Conservation (phyloP, 192 early-diverging fungal genomes). For the Mortierella antarctica region DNA sequence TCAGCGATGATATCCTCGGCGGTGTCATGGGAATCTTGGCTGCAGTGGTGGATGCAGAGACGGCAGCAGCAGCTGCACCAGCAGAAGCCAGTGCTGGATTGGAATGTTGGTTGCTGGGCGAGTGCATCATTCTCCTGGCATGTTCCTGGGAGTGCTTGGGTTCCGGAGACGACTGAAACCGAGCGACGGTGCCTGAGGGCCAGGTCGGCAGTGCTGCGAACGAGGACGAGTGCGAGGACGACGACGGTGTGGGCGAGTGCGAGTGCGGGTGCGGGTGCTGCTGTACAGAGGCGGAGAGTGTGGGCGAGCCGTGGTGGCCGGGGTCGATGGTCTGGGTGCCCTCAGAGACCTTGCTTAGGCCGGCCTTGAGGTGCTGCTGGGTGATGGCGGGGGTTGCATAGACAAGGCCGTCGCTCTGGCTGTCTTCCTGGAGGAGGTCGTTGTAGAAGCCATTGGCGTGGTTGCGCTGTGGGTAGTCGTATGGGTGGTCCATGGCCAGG, state of each 20-base stretch:
- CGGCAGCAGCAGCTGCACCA: conserved; percentile 13
- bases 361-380: not conserved
- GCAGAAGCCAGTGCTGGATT: conserved; percentile 11
- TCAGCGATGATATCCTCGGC: conserved; percentile 38
- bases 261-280: too few species aligned
- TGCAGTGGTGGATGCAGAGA: conserved; percentile 11
- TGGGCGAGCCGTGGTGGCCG: not conserved
- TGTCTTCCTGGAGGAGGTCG: conserved; percentile 9
- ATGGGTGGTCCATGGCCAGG: not conserved
- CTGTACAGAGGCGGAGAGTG: not conserved
- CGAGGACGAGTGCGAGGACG: not conserved
- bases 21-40: conserved; percentile 37
- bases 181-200: conserved; percentile 26
- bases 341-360: conserved; percentile 20
- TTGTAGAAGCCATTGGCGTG: conserved; percentile 17
- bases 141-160: conserved; percentile 6
- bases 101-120: conserved; percentile 4
- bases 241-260: not conserved
- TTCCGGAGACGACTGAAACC: conserved; percentile 13
- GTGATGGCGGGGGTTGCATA: not conserved
- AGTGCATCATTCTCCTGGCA: not conserved
- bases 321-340: conserved; percentile 20
- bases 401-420: not conserved
- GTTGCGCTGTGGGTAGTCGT: not conserved
- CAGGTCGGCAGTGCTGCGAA: conserved; percentile 3